Base-by-base conservation (phyloP, 495 filamentous ascomycete species). In the Tuber brumale region DNA sequence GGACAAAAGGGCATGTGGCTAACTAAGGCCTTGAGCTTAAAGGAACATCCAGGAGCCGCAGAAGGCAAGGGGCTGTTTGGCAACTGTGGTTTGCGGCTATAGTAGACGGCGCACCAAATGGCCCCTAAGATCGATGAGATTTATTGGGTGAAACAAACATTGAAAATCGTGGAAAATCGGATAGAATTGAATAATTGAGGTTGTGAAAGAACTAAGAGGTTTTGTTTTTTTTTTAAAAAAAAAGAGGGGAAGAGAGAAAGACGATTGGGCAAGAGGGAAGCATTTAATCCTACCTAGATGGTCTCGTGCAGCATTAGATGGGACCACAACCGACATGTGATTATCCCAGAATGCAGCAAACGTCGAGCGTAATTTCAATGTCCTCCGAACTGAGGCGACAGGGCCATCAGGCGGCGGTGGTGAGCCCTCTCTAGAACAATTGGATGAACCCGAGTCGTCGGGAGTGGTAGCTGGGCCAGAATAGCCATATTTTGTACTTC, bases 261-360 rank as follows among this genome's bases (percentile, higher is more conserved):
- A 71, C 70, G 74, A 51, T 37, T 75, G 70, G 35, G 31, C 35
- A 70, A 73, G 37, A 74, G 23, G 75, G 78, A 51, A 66, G 74
- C 70, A 39, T n/a, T 37, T 46, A 51, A 19, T 79, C 85, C 73
- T 85, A 89, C 89, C 88, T 74, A 90, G 81, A 84, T 89, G 86
- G 81, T 89, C 87, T 79, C 86, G 81, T 76, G 85, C 85, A 72
- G 83, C 77, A 45, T 84, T 79, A 71, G 84, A 82, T 16, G 85
- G 84, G 46, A 89, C 86, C 14, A 84, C 80, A 12, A 87, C 78
- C 69, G 80, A 80, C 71, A 89, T 81, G 75, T 88, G 83, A 37
- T 84, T 82, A 69, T 81, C 79, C 87, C 87, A 88, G 70, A 86
- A 85, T 66, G 75, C 84, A 27, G 75, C 76, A 6, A 86, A 46